Percentiles rank a stretch among this genome's conserved stretches.
phyloP scores from a whole-genome alignment of 345 rosid species.

The Brassica cretica region DNA sequence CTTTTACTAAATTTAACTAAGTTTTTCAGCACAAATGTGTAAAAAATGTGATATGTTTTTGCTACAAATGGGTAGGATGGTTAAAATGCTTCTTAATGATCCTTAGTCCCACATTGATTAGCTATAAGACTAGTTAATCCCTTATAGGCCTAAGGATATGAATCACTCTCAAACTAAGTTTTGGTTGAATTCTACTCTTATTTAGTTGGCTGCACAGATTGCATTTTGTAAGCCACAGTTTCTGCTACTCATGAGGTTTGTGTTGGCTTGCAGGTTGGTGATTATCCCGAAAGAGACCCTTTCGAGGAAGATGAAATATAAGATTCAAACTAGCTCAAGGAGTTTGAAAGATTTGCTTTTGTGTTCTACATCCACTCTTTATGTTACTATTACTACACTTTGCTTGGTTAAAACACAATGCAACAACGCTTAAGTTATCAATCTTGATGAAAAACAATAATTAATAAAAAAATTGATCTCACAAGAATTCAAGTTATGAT shows the following conservation, averaged over 20 bases:
- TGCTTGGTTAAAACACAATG: neutral
- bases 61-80: no score
- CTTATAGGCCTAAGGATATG: no score
- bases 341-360: constrained; percentile 12
- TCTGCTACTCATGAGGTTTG: constrained; percentile 8
- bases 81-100: no score
- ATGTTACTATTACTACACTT: no score
- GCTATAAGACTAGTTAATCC: no score
- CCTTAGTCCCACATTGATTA: no score
- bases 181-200: no score
- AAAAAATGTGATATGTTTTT: no score
- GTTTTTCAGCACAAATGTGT: no score
- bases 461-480: neutral
- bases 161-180: no score
- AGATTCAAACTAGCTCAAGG: constrained; percentile 17
- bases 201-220: neutral
- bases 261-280: constrained; percentile 66
- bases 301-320: constrained; percentile 86
- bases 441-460: neutral
- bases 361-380: neutral
- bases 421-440: neutral
- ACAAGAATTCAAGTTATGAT: constrained; percentile 1
- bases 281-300: constrained; percentile 79
- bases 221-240: neutral
- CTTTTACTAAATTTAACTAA: no score